phyloP scores from a whole-genome alignment of 2,329 filamentous ascomycete species.

The Penicillium brasilianum region DNA sequence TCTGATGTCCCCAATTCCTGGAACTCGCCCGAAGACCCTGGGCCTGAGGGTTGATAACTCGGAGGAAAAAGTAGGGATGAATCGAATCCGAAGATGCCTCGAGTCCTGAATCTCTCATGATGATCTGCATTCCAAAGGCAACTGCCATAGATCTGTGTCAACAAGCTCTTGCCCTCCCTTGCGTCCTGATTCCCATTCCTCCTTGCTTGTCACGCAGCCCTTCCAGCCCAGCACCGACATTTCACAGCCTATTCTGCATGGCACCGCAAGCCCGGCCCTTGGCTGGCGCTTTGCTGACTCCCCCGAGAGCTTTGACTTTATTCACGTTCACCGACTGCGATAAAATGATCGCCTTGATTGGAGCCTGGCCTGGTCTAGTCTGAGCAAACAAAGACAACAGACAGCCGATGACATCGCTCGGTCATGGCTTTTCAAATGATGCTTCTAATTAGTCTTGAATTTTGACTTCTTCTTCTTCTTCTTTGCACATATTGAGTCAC shows the following conservation, averaged over 20 bases:
- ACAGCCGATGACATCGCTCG: background rate
- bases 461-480: background rate
- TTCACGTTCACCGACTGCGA: conserved; percentile 17
- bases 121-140: conserved; percentile 32
- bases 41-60: background rate
- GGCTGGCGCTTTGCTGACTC: conserved; percentile 4
- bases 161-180: conserved; percentile 24
- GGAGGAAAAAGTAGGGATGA: conserved; percentile 6
- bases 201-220: conserved; percentile 28
- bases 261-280: conserved; percentile 17
- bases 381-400: background rate
- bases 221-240: conserved; percentile 22
- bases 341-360: conserved; percentile 4
- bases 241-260: conserved; percentile 22
- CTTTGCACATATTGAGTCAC: background rate
- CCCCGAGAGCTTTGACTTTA: conserved; percentile 9
- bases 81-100: background rate
- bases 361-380: background rate
- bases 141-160: conserved; percentile 25
- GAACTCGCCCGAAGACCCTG: background rate
- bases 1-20: background rate
- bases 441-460: background rate
- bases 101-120: conserved; percentile 1
- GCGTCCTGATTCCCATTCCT: conserved; percentile 21
- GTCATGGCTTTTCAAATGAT: conserved; percentile 8